Percentiles rank a stretch among this genome's conserved stretches.
Conservation (phyloP, 2,329 filamentous ascomycete species). For the Claviceps cyperi region DNA sequence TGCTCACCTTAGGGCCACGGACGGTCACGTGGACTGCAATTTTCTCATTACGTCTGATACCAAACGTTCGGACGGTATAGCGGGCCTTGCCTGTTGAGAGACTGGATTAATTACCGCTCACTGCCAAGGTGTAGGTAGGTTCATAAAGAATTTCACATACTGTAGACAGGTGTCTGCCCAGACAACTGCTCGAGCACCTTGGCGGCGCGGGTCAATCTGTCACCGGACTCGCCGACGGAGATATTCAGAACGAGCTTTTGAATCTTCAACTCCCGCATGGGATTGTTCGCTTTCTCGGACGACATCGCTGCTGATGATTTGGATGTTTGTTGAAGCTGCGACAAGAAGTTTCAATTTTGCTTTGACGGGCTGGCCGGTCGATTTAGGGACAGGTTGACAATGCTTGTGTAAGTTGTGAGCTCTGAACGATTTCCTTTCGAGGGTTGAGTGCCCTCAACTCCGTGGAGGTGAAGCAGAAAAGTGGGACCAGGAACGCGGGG, state of each 20-base stretch:
- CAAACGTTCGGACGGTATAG: constrained; percentile 99
- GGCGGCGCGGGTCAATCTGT: constrained; percentile 98
- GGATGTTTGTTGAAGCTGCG: constrained; percentile 18
- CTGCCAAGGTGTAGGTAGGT: not conserved
- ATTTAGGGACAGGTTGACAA: constrained; percentile 5
- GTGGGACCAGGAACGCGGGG: constrained; percentile 5
- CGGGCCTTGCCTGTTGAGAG: constrained; percentile 74
- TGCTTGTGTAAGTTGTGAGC: constrained; percentile 26
- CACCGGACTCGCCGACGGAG: constrained; percentile 99
- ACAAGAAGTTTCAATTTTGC: constrained; percentile 3
- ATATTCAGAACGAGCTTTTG: constrained; percentile 99
- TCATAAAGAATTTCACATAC: constrained; percentile 32
- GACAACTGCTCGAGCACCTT: constrained; percentile 99
- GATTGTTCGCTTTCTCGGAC: constrained; percentile 85
- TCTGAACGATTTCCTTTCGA: constrained; percentile 22
- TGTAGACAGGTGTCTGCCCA: constrained; percentile 99
- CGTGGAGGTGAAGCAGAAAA: constrained; percentile 10
- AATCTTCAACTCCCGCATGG: constrained; percentile 99
- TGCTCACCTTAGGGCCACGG: constrained; percentile 64
- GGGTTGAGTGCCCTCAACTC: constrained; percentile 26
- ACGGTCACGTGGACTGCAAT: constrained; percentile 99
- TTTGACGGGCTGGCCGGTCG: constrained; percentile 15
- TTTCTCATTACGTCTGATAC: constrained; percentile 99
- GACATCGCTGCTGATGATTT: constrained; percentile 23
- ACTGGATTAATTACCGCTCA: constrained; percentile 7